These are phyloP conservation scores for Lenwebbia sp. DNA, from an alignment of 345 rosid species.

Conservation along the genomic window DNA sequence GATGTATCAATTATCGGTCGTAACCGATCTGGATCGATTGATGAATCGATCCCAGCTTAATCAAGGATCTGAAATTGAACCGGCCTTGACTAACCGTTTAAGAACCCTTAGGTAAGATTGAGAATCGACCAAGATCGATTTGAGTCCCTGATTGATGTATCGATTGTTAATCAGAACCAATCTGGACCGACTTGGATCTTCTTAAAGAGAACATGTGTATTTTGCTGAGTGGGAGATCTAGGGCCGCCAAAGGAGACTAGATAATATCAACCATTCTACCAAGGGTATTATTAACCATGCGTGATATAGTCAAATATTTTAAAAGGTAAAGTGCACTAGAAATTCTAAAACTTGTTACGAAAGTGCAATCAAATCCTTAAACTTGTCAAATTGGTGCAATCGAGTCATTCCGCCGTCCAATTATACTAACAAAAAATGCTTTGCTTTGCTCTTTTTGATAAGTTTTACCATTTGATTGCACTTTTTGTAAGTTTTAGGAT, in stretches of 20 bases:
- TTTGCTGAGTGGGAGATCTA: neutral
- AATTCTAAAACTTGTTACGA: too few relatives aligned
- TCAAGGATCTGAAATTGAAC: neutral
- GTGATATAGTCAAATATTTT: neutral
- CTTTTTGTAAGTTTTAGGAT: too few relatives aligned
- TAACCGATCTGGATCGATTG: neutral
- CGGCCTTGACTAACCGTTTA: neutral
- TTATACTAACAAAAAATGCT: too few relatives aligned
- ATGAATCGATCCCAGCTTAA: fast-evolving
- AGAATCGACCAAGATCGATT: neutral
- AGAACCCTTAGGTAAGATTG: neutral
- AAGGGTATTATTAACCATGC: neutral
- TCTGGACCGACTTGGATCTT: neutral
- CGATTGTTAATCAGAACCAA: neutral
- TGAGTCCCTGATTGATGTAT: neutral
- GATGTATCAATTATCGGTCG: neutral
- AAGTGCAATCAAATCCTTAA: too few relatives aligned
- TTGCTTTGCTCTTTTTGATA: too few relatives aligned
- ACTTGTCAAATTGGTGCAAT: too few relatives aligned
- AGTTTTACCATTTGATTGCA: too few relatives aligned
- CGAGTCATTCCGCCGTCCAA: too few relatives aligned
- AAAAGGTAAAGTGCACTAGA: neutral
- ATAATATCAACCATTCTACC: neutral
- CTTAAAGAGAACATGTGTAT: neutral
- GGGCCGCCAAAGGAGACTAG: neutral